Evolutionary conservation across 164 flowering plant species (phyloP).

Genomic region (Akebia trifoliata): DNA sequence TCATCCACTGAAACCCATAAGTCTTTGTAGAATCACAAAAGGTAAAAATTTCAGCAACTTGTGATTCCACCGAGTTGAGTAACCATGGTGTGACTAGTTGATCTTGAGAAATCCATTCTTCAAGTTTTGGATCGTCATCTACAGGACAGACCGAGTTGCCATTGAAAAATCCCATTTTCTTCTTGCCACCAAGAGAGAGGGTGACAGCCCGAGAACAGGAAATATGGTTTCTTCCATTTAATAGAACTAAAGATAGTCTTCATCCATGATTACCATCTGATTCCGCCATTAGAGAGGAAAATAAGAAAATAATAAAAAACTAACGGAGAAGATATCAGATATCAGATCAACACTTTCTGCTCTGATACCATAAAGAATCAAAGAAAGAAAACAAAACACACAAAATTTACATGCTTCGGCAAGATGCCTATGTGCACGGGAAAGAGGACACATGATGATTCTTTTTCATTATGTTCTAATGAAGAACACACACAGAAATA

Average conservation of each 20-base stretch:
- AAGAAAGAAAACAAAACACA: too few relatives aligned
- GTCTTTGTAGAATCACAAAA: constrained; percentile 4
- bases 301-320: too few relatives aligned
- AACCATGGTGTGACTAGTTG: background rate
- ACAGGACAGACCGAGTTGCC: background rate
- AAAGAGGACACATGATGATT: too few relatives aligned
- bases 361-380: too few relatives aligned
- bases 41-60: constrained; percentile 6
- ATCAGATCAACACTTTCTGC: too few relatives aligned
- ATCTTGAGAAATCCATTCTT: background rate
- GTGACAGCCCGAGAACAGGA: background rate
- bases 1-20: constrained; percentile 2
- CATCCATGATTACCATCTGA: constrained; percentile 2
- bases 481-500: too few relatives aligned
- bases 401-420: too few relatives aligned
- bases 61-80: constrained; percentile 12
- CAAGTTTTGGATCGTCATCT: background rate
- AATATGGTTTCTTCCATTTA: constrained; percentile 5
- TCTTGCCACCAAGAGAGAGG: constrained; percentile 4
- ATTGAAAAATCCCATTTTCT: constrained; percentile 3
- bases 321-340: too few relatives aligned
- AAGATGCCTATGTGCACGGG: too few relatives aligned
- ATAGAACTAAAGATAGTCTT: background rate
- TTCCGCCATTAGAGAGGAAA: too few relatives aligned
- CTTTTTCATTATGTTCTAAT: too few relatives aligned